Base-by-base conservation (phyloP, 1,284 basidiomycete species). In the Pseudozyma thailandica region DNA sequence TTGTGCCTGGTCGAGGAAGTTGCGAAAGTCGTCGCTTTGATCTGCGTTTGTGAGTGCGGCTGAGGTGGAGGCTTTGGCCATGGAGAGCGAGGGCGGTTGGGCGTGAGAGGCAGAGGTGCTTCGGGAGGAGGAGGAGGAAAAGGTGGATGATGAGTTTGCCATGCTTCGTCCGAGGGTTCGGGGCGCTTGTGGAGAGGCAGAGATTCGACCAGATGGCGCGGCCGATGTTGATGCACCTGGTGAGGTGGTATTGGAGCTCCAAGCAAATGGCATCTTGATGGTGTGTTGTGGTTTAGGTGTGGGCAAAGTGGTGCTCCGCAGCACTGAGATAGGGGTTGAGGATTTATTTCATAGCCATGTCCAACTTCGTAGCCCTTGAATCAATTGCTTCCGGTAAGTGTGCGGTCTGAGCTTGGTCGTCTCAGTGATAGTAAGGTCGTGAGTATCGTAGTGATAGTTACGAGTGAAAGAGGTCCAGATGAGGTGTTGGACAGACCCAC, bases 21-120 rank as follows among this genome's bases (percentile, higher is more conserved):
- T 50, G 8, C 52, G 57, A 38, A 62, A 65, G 42, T 72, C 62
- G 51, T 66, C 59, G 43, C 48, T 65, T 35, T 62, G 59, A 20
- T 68, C 56, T 8, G 59, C 26, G 21, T 50, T 68, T 16, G 50
- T 56, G 13, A 63, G 39, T 0, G 70, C 63, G 7, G 64, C 56
- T 5, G 64, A 60, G 8, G 55, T 56, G 20, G 70, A 50, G 20
- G 64, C 47, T 20, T 57, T 72, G 10, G 51, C 18, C 8, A 64
- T n/a, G 1, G 63, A 50, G 9, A 66, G 26, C 4, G 65, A 58
- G 12, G 54, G 35, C 5, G 28, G 31, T 33, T 41, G 23, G 0
- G 50, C 2, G 6, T 58, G 55, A 1, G 62, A 54, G 15, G 18
- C 50, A 21, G 63, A 51, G 39, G 52, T 26, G 33, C 49, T 49